A percentile compares a stretch with the other conserved stretches of the same genome.
Evolutionary conservation across 345 rosid species (phyloP).

Genomic region (Hibiscus syriacus): DNA sequence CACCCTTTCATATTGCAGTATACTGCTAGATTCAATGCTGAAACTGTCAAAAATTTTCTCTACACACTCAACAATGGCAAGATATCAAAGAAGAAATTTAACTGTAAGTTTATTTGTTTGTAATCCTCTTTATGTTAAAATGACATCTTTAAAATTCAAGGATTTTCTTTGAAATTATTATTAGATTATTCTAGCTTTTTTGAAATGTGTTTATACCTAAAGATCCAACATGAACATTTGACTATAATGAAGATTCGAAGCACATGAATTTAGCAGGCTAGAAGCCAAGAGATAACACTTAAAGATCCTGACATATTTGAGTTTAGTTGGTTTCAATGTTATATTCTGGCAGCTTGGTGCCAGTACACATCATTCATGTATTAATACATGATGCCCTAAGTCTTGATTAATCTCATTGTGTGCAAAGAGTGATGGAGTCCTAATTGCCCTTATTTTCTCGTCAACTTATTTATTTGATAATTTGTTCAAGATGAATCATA

Average conservation of each 20-base stretch:
- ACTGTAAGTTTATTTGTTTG: slow-evolving; percentile 44
- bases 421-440: not conserved
- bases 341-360: not conserved
- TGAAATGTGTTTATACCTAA: not conserved
- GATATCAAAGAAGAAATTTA: slow-evolving; percentile 77
- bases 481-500: not conserved
- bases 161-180: not conserved
- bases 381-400: not conserved
- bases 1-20: slow-evolving; percentile 37
- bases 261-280: not conserved
- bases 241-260: not conserved
- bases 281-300: not conserved
- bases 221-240: not conserved
- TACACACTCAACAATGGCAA: slow-evolving; percentile 59
- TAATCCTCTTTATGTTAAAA: not conserved
- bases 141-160: not conserved
- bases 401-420: not conserved
- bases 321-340: not conserved
- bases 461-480: not conserved
- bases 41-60: slow-evolving; percentile 63
- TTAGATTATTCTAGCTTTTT: not conserved
- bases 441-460: not conserved
- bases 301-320: not conserved
- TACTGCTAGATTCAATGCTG: slow-evolving; percentile 78
- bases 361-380: not conserved